phyloP scores from a whole-genome alignment of 805 yeast genomes.

The Hanseniaspora meyeri region DNA sequence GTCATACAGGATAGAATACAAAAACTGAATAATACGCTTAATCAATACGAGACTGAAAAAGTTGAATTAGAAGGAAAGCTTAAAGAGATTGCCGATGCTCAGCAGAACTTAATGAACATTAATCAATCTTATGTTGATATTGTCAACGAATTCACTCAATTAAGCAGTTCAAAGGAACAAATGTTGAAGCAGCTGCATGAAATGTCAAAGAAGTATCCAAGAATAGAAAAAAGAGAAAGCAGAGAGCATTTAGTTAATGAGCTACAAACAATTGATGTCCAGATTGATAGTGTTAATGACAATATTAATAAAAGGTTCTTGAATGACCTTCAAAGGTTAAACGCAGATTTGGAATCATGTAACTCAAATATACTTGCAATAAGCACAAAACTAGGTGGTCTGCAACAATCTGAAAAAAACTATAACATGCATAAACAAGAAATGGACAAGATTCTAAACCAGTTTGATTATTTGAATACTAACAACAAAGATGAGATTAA shows the following conservation, averaged over 20 bases:
- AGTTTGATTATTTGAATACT: not conserved
- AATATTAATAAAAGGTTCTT: not conserved
- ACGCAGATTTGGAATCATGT: constrained; percentile 15
- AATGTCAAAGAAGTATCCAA: not conserved
- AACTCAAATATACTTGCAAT: constrained; percentile 17
- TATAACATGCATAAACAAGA: constrained; percentile 17
- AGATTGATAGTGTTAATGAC: not conserved
- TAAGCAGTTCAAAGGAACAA: constrained; percentile 37
- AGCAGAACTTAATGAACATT: constrained; percentile 53
- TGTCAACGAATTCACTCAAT: constrained; percentile 48
- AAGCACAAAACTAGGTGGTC: constrained; percentile 34
- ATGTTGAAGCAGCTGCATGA: constrained; percentile 27
- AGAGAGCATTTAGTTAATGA: constrained; percentile 23
- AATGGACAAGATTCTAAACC: constrained; percentile 9
- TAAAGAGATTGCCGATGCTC: constrained; percentile 40
- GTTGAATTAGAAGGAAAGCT: constrained; percentile 39
- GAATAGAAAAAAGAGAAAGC: not conserved
- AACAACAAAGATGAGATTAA: constrained; percentile 33
- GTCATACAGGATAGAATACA: constrained; percentile 39
- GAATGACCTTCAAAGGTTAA: constrained; percentile 15
- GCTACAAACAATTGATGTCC: not conserved
- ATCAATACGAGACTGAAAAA: constrained; percentile 37
- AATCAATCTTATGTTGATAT: constrained; percentile 73
- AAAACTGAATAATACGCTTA: constrained; percentile 34
- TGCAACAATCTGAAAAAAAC: constrained; percentile 25